Evolutionary conservation across 1,284 basidiomycete species (phyloP).

Genomic region (Ustilago shanxiensis): DNA sequence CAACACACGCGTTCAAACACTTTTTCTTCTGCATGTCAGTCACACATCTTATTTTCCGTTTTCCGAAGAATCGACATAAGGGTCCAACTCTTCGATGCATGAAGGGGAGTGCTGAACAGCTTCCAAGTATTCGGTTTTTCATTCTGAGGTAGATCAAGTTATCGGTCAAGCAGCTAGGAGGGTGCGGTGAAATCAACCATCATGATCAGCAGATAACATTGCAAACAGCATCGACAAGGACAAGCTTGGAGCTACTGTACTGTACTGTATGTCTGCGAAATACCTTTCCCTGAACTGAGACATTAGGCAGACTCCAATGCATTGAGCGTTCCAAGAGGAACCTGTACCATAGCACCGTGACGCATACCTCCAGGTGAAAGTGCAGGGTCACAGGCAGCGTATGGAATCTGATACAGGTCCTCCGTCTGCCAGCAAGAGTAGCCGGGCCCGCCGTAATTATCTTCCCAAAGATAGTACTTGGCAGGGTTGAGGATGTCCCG

Average conservation of each 20-base stretch:
- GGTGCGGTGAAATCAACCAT: too few relatives aligned
- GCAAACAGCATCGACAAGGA: too few relatives aligned
- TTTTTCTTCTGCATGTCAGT: not conserved
- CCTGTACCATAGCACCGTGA: conserved; percentile 14
- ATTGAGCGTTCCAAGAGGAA: not conserved
- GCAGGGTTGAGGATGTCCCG: conserved; percentile 29
- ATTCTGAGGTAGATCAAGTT: too few relatives aligned
- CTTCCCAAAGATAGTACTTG: conserved; percentile 37
- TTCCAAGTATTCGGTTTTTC: too few relatives aligned
- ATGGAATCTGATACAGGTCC: conserved; percentile 22
- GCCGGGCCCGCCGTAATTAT: conserved; percentile 34
- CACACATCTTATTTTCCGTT: not conserved
- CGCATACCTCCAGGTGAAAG: conserved; percentile 17
- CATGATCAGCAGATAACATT: too few relatives aligned
- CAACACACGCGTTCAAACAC: not conserved
- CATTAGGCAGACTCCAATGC: not conserved
- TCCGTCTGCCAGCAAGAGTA: conserved; percentile 41
- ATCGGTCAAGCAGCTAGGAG: too few relatives aligned
- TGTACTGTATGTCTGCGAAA: too few relatives aligned
- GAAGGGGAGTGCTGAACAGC: too few relatives aligned
- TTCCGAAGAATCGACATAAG: not conserved
- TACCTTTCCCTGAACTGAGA: too few relatives aligned
- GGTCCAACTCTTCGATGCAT: too few relatives aligned
- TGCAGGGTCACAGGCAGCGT: conserved; percentile 25
- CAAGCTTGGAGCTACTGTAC: too few relatives aligned